phyloP scores from a whole-genome alignment of 2,329 filamentous ascomycete species.

The Anthostomella pinea region DNA sequence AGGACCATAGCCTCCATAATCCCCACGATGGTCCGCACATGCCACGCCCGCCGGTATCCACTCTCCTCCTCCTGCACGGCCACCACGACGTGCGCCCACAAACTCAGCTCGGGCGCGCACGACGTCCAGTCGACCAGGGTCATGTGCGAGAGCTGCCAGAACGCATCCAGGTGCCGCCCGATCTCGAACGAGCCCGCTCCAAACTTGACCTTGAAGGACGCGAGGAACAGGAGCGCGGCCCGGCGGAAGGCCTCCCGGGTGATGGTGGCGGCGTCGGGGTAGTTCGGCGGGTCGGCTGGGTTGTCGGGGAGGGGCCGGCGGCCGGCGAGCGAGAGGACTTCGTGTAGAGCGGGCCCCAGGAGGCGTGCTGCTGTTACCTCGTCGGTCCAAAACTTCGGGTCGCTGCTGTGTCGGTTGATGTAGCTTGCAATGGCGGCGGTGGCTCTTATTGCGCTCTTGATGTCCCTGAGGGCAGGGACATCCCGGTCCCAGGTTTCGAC shows the following conservation, averaged over 20 bases:
- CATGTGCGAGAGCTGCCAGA: slow-evolving; percentile 26
- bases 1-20: slow-evolving; percentile 24
- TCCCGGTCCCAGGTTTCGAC: slow-evolving; percentile 20
- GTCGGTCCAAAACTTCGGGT: slow-evolving; percentile 23
- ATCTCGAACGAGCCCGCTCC: slow-evolving; percentile 22
- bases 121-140: slow-evolving; percentile 25
- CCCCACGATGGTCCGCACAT: slow-evolving; percentile 23
- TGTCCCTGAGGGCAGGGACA: slow-evolving; percentile 23
- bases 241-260: slow-evolving; percentile 27
- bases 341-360: slow-evolving; percentile 23
- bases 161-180: slow-evolving; percentile 23
- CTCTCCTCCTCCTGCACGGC: slow-evolving; percentile 22
- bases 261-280: slow-evolving; percentile 20
- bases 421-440: slow-evolving; percentile 27
- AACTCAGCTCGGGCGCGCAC: slow-evolving; percentile 29
- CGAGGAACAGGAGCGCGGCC: slow-evolving; percentile 26
- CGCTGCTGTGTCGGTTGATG: slow-evolving; percentile 18
- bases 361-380: slow-evolving; percentile 24
- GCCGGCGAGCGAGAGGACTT: slow-evolving; percentile 24
- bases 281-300: slow-evolving; percentile 14
- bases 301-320: slow-evolving; percentile 21
- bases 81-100: slow-evolving; percentile 28
- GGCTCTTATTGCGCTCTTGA: slow-evolving; percentile 21
- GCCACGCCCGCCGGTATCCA: slow-evolving; percentile 20
- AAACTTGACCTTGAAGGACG: slow-evolving; percentile 22